phyloP scores from a whole-genome alignment of 768 basidiomycete species.

The Pleurotus tuoliensis region DNA sequence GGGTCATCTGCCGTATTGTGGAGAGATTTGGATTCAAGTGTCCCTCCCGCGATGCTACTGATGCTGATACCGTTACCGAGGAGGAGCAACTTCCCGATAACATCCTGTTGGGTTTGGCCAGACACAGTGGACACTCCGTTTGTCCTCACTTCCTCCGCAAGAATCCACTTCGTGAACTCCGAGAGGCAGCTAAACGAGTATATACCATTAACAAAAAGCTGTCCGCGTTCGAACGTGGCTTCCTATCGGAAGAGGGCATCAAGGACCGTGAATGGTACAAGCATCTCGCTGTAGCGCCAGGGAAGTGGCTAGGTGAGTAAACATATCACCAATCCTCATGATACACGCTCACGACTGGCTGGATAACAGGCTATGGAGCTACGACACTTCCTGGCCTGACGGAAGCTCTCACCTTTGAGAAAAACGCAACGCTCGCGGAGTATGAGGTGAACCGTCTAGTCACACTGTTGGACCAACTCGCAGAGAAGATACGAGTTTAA shows the following conservation, averaged over 20 bases:
- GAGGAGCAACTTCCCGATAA: conserved; percentile 2
- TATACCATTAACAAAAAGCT: conserved; percentile 61
- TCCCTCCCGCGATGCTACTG: conserved; percentile 13
- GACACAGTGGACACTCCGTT: background rate
- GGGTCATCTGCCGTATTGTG: conserved; percentile 30
- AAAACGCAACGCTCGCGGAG: conserved; percentile 55
- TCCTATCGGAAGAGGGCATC: conserved; percentile 75
- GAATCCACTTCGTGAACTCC: conserved; percentile 39
- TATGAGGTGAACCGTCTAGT: conserved; percentile 58
- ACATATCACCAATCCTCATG: too few relatives aligned
- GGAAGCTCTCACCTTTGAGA: conserved; percentile 70
- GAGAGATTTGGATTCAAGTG: conserved; percentile 27
- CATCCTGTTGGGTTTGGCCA: background rate
- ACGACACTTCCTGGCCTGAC: conserved; percentile 80
- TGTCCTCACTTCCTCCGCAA: background rate
- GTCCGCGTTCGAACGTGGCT: conserved; percentile 71
- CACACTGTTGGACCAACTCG: conserved; percentile 49
- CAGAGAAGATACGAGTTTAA: conserved; percentile 28
- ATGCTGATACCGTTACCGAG: background rate
- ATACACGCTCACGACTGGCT: background rate
- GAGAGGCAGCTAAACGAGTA: conserved; percentile 57
- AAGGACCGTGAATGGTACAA: conserved; percentile 83
- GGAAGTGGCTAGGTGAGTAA: conserved; percentile 71
- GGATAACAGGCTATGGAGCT: conserved; percentile 65
- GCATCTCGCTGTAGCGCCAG: conserved; percentile 83